Evolutionary conservation across 768 basidiomycete species (phyloP).

Genomic region (Lactarius akahatsu): DNA sequence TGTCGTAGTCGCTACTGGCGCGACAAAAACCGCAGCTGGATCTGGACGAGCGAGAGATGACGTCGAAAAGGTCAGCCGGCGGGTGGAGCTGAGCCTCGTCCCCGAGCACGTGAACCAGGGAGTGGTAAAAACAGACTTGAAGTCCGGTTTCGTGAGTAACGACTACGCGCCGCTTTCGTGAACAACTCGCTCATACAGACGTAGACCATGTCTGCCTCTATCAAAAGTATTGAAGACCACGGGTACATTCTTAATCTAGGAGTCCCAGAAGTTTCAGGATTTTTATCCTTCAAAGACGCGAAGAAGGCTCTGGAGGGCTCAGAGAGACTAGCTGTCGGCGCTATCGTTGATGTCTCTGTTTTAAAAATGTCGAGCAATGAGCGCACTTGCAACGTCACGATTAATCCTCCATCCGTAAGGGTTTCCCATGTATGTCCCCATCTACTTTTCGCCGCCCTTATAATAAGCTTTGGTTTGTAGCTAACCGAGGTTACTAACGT

Average conservation of each 20-base stretch:
- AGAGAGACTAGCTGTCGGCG: slow-evolving; percentile 56
- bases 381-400: slow-evolving; percentile 69
- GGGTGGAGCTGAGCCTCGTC: slow-evolving; percentile 81
- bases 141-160: slow-evolving; percentile 66
- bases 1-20: slow-evolving; percentile 68
- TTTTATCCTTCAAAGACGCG: slow-evolving; percentile 76
- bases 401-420: slow-evolving; percentile 49
- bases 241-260: slow-evolving; percentile 91
- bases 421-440: slow-evolving; percentile 52
- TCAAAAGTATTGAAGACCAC: slow-evolving; percentile 90
- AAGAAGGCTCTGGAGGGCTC: slow-evolving; percentile 40
- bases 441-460: slow-evolving; percentile 7
- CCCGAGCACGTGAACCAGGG: slow-evolving; percentile 85
- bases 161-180: slow-evolving; percentile 9
- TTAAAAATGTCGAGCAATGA: slow-evolving; percentile 70
- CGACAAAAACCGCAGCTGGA: slow-evolving; percentile 50
- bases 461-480: slow-evolving; percentile 37
- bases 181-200: slow-evolving; percentile 8
- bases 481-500: slow-evolving; percentile 76
- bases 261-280: slow-evolving; percentile 73
- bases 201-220: slow-evolving; percentile 71
- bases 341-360: slow-evolving; percentile 66
- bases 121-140: slow-evolving; percentile 74
- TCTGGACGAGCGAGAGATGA: slow-evolving; percentile 68
- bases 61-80: slow-evolving; percentile 61